Evolutionary conservation across 345 rosid genomes (phyloP), one percentile per base, ranked within the genome.

Genomic region (Excoecaria agallocha): DNA sequence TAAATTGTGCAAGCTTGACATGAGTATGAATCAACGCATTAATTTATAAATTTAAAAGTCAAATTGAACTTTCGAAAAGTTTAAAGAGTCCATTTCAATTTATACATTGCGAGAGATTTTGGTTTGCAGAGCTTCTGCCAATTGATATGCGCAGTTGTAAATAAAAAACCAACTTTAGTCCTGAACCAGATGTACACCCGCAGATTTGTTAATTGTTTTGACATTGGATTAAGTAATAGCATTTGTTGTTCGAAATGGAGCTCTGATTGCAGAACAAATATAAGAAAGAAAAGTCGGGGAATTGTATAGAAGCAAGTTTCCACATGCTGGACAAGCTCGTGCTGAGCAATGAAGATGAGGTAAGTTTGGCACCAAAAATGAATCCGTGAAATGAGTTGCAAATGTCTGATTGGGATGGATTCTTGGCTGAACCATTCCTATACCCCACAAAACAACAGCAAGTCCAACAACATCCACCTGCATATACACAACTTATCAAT

Each of bases 331-430:
- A 45, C 87, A 83, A 63, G 58, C 64, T 58, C 38, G 77, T n/a
- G 8, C 38, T n/a, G 84, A 60, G 59, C 2, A 17, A 25, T 58
- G 37, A 72, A 69, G 73, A 57, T 43, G 16, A 43, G 83, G 80
- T 0, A 66, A 12, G 54, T n/a, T 76, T 2, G 88, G 80, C n/a
- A 86, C 87, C 78, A 88, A 51, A 73, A 88, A 88, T 12, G 91
- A 88, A 49, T 71, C 85, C 24, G 66, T 81, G 30, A 88, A 80
- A 22, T 57, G 68, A 0, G 75, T 58, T 20, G 25, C 12, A 8
- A 62, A 69, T 3, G 66, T 12, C 46, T 71, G 19, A 20, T 35
- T 62, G 67, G 63, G 57, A 0, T 69, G 68, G 13, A 24, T 52
- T 17, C 67, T 77, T 1, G 85, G 79, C 66, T 75, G 81, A 30